A percentile compares a stretch with the other conserved stretches of the same genome.
These are phyloP conservation scores for Aristolochia fimbriata DNA, from an alignment of 164 flowering plant genomes.

Conservation along the genomic window DNA sequence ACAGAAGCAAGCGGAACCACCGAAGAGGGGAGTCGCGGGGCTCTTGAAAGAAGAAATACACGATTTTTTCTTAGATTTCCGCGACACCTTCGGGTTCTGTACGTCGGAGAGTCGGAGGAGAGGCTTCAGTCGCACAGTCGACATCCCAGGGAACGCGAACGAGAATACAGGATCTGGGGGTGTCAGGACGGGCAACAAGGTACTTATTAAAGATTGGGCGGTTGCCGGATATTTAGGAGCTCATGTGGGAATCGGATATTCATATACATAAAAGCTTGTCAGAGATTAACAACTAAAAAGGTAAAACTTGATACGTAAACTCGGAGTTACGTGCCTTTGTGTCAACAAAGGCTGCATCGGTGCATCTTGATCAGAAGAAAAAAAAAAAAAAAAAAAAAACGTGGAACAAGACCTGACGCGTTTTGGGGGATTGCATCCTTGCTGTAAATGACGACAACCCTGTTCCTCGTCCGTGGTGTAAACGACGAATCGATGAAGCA, in stretches of 20 bases:
- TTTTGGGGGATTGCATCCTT: too few relatives aligned
- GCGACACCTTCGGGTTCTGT: constrained; percentile 14
- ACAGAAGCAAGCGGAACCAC: constrained; percentile 22
- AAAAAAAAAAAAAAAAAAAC: too few relatives aligned
- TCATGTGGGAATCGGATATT: not conserved
- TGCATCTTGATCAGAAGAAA: too few relatives aligned
- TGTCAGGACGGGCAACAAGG: not conserved
- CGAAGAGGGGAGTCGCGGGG: constrained; percentile 8
- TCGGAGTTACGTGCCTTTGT: too few relatives aligned
- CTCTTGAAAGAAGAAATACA: constrained; percentile 13
- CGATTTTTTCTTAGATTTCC: constrained; percentile 10
- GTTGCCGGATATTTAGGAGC: not conserved
- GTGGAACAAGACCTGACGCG: too few relatives aligned
- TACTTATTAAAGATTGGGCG: not conserved
- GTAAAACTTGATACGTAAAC: too few relatives aligned
- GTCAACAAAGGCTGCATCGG: too few relatives aligned
- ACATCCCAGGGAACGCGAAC: constrained; percentile 15
- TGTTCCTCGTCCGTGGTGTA: too few relatives aligned
- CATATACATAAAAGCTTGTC: not conserved
- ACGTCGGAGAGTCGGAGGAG: constrained; percentile 15
- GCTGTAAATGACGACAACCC: too few relatives aligned
- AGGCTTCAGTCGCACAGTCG: constrained; percentile 28
- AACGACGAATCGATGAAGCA: too few relatives aligned
- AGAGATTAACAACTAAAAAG: not conserved
- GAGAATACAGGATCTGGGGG: not conserved